Evolutionary conservation across 2,329 filamentous ascomycete species (phyloP), one percentile per base, ranked within the genome.

Genomic region (Ascocoryne sarcoides): DNA sequence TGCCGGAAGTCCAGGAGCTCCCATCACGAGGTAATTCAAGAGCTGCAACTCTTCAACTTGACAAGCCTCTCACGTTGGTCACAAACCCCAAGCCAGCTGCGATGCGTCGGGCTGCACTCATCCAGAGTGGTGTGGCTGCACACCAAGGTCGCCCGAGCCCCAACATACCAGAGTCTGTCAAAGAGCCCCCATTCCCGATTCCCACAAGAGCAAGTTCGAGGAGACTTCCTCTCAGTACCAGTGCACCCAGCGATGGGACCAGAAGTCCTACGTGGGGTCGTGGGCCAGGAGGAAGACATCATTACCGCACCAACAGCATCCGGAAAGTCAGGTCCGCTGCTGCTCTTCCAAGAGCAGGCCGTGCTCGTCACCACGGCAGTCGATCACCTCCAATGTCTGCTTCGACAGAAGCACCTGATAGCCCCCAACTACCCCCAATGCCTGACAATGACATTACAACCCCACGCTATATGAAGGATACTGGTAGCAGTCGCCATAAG

Each of bases 171-270:
- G 86, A 78, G 45, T 45, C 66, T 40, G 65, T 68, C 17, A 55
- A 61, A 20, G 70, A 76, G 38, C 89, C 92, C 19, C 92, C 92
- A 0, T 95, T 94, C 66, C 89, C 92, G 0, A 94, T 98, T 5
- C 92, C 92, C 0, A 82, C 81, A 3, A 73, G 92, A 42, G 84
- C 86, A 20, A 96, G 90, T 62, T 98, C 89, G 4, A 78, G 88
- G 44, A 80, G 82, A 54, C 73, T 81, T 16, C 75, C 78, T 1
- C 63, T 79, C 44, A 81, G 74, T 50, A 67, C 73, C 37, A 88
- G 84, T 58, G 68, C 69, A 2, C 69, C 55, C 7, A 77, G 75
- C 46, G 87, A 95, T 47, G 84, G 84, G 3, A 80, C 79, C 30
- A 74, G 78, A 47, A 95, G 86, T 57, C 88, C 88, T 1, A 87